These are phyloP conservation scores for Torulaspora indica DNA, from an alignment of 805 yeast species.

Conservation along the genomic window DNA sequence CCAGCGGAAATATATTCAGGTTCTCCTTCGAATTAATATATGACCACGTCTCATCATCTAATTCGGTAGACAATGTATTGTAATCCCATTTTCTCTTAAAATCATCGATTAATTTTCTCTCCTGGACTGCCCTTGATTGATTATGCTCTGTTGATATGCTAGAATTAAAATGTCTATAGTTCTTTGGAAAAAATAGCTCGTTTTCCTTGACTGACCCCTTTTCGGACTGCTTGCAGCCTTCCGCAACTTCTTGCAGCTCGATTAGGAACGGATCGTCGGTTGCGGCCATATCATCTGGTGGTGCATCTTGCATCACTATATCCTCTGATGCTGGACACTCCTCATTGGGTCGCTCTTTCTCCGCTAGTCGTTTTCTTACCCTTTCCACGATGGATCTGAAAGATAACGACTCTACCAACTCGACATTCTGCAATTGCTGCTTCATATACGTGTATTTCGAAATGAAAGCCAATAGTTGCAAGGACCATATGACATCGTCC, in stretches of 20 bases:
- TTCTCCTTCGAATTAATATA: constrained; percentile 43
- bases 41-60: constrained; percentile 26
- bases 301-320: constrained; percentile 10
- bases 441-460: constrained; percentile 85
- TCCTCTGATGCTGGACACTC: constrained; percentile 5
- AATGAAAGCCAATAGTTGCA: constrained; percentile 86
- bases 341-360: not conserved
- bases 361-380: constrained; percentile 14
- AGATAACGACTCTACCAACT: constrained; percentile 67
- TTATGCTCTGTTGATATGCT: constrained; percentile 5
- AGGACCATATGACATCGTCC: constrained; percentile 91
- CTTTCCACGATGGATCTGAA: constrained; percentile 37
- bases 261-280: constrained; percentile 18
- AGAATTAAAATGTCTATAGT: constrained; percentile 7
- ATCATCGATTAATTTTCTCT: constrained; percentile 12
- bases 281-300: not conserved
- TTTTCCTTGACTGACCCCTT: not conserved
- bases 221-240: constrained; percentile 6
- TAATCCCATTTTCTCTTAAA: constrained; percentile 44
- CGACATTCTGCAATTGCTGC: constrained; percentile 66
- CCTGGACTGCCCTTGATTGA: constrained; percentile 12
- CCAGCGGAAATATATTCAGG: constrained; percentile 79
- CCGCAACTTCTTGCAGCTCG: constrained; percentile 16
- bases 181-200: constrained; percentile 2
- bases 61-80: constrained; percentile 36